A percentile compares a stretch with the other conserved stretches of the same genome.
Conservation (phyloP, 441 rosid genomes). For the Jatropha podagrica region DNA sequence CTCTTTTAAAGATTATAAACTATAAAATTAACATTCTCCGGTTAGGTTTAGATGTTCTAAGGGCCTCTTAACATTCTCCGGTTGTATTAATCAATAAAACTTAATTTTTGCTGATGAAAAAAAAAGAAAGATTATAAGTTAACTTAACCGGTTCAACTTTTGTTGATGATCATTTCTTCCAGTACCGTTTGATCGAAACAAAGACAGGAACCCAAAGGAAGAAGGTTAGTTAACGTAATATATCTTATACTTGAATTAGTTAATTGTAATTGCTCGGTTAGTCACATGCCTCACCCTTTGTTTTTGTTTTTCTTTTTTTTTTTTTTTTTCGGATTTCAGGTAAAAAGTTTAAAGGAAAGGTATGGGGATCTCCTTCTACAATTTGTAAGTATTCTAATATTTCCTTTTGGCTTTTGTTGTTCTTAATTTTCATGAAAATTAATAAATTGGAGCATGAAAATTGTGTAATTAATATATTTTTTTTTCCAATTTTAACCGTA, state of each 20-base stretch:
- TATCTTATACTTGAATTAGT: too few relatives aligned
- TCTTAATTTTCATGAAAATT: too few relatives aligned
- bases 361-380: conserved; percentile 41
- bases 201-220: conserved; percentile 45
- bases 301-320: background rate
- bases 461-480: too few relatives aligned
- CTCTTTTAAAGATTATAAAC: too few relatives aligned
- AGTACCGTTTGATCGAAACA: conserved; percentile 48
- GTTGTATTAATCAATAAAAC: too few relatives aligned
- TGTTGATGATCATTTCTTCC: conserved; percentile 15
- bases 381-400: conserved; percentile 33
- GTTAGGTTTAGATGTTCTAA: too few relatives aligned
- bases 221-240: conserved; percentile 37
- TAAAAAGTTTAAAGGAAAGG: conserved; percentile 40
- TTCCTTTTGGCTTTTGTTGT: background rate
- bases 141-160: background rate
- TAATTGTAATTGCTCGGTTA: too few relatives aligned
- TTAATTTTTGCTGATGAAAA: too few relatives aligned
- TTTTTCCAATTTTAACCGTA: background rate
- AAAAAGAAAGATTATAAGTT: too few relatives aligned
- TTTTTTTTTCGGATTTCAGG: conserved; percentile 30
- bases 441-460: background rate
- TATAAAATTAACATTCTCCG: too few relatives aligned
- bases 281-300: background rate
- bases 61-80: too few relatives aligned